Evolutionary conservation across 768 basidiomycete genomes (phyloP).

Genomic region (Tylopilus sp.): DNA sequence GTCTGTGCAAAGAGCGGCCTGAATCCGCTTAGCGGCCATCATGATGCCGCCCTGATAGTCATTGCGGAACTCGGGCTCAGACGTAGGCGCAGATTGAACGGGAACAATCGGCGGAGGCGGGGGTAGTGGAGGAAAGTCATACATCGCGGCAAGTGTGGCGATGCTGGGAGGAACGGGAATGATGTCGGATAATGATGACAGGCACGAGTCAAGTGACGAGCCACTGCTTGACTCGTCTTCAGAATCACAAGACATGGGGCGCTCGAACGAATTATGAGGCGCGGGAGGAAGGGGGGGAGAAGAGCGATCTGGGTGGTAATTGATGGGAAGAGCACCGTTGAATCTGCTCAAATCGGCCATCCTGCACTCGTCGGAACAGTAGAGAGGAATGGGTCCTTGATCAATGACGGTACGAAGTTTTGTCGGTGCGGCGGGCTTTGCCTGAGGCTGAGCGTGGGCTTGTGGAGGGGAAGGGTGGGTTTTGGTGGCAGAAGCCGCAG

Average conservation of each 20-base stretch:
- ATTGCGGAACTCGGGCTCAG: slow-evolving; percentile 31
- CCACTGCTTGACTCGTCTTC: slow-evolving; percentile 42
- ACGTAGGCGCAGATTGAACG: slow-evolving; percentile 16
- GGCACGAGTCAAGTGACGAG: slow-evolving; percentile 37
- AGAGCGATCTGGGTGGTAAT: slow-evolving; percentile 46
- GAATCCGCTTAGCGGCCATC: slow-evolving; percentile 63
- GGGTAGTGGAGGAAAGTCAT: slow-evolving; percentile 52
- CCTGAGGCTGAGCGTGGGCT: slow-evolving; percentile 17
- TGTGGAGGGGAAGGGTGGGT: slow-evolving; percentile 13
- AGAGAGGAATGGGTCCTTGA: slow-evolving; percentile 75
- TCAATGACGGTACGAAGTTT: slow-evolving; percentile 72
- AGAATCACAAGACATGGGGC: slow-evolving; percentile 26
- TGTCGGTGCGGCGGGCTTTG: slow-evolving; percentile 32
- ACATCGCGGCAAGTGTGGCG: slow-evolving; percentile 37
- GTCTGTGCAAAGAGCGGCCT: slow-evolving; percentile 41
- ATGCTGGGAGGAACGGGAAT: slow-evolving; percentile 29
- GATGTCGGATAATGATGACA: slow-evolving; percentile 24
- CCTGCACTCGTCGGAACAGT: slow-evolving; percentile 79
- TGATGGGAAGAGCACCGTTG: slow-evolving; percentile 40
- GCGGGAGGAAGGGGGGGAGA: slow-evolving; percentile 40
- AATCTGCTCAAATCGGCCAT: slow-evolving; percentile 50
- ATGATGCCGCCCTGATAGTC: slow-evolving; percentile 61
- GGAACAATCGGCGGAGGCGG: slow-evolving; percentile 45
- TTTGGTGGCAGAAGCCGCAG: slow-evolving; percentile 19
- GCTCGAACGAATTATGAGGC: slow-evolving; percentile 37